phyloP scores from a whole-genome alignment of 2,329 filamentous ascomycete genomes.

The Cytospora piceicola region DNA sequence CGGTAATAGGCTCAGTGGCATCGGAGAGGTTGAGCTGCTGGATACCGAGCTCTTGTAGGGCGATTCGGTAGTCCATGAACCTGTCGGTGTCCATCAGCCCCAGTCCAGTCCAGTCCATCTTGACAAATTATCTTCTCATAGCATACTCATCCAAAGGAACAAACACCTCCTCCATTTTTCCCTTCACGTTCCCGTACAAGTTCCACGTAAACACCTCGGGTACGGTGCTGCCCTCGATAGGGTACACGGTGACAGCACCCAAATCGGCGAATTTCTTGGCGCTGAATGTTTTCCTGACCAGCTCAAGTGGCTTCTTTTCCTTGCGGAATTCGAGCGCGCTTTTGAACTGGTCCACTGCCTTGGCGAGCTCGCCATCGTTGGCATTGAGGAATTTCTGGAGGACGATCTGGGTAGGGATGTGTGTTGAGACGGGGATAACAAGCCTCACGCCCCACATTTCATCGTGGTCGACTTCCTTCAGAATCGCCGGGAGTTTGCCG shows the following conservation, averaged over 20 bases:
- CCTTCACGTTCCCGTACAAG: slow-evolving; percentile 86
- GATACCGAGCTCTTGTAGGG: slow-evolving; percentile 73
- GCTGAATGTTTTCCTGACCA: slow-evolving; percentile 67
- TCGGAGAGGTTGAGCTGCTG: slow-evolving; percentile 71
- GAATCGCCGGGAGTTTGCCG: slow-evolving; percentile 60
- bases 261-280: slow-evolving; percentile 74
- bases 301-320: slow-evolving; percentile 69
- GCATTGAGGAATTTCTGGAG: slow-evolving; percentile 93
- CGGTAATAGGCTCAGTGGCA: slow-evolving; percentile 72
- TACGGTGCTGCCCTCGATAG: slow-evolving; percentile 45
- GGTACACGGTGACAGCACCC: slow-evolving; percentile 79
- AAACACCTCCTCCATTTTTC: slow-evolving; percentile 78
- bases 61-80: slow-evolving; percentile 88
- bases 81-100: slow-evolving; percentile 47
- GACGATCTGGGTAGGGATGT: slow-evolving; percentile 80
- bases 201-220: slow-evolving; percentile 83
- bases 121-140: too few species aligned
- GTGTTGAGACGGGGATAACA: slow-evolving; percentile 45
- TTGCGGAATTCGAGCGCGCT: slow-evolving; percentile 85
- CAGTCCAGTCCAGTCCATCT: background rate
- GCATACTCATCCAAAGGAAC: slow-evolving; percentile 78
- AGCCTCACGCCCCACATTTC: slow-evolving; percentile 91
- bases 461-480: slow-evolving; percentile 60
- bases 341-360: slow-evolving; percentile 76
- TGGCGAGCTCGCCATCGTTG: slow-evolving; percentile 75